A percentile compares a stretch with the other conserved stretches of the same genome.
Conservation (phyloP, 768 basidiomycete species). For the Podaxis carcinomalis region DNA sequence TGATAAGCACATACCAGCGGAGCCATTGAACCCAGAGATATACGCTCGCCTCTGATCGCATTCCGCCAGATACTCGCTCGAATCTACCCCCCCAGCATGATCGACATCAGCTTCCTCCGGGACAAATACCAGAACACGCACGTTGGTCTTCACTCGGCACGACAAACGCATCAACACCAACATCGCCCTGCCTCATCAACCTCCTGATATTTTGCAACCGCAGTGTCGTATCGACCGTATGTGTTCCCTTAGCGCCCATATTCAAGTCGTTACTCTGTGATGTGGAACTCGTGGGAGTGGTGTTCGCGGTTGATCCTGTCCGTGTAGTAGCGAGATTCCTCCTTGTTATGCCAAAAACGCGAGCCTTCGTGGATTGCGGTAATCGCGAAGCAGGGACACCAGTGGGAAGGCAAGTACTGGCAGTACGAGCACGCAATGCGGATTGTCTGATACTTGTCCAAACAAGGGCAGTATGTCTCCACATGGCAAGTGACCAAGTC, state of each 20-base stretch:
- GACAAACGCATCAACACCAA: constrained; percentile 63
- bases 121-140: constrained; percentile 31
- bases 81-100: constrained; percentile 46
- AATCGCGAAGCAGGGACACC: neutral
- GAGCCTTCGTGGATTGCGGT: neutral
- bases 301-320: neutral
- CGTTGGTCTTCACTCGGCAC: constrained; percentile 94
- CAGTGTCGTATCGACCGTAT: constrained; percentile 57
- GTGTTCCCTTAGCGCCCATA: constrained; percentile 34
- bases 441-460: constrained; percentile 1
- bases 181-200: constrained; percentile 55
- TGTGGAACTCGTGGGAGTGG: neutral
- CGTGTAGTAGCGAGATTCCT: neutral
- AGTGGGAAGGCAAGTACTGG: neutral
- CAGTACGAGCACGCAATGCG: neutral
- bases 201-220: constrained; percentile 61
- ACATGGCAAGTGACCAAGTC: constrained; percentile 3
- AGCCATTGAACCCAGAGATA: constrained; percentile 93
- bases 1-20: constrained; percentile 58
- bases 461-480: constrained; percentile 10
- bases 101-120: neutral
- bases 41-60: constrained; percentile 83
- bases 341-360: neutral
- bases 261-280: neutral
- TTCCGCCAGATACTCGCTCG: constrained; percentile 82